Conservation (phyloP, 345 rosid genomes). For the Microthlaspi erraticum region DNA sequence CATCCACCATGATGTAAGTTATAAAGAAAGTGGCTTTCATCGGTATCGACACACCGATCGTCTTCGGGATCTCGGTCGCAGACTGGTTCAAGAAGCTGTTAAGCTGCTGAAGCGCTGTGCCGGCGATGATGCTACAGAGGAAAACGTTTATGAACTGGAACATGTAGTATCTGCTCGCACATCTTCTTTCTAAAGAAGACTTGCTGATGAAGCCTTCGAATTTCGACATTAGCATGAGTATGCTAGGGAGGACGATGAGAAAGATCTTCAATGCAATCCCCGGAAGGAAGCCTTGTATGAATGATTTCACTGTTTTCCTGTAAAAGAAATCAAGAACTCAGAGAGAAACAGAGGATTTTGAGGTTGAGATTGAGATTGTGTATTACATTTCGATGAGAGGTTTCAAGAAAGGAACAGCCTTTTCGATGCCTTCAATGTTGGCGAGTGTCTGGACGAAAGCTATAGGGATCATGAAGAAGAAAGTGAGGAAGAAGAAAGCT, state of each 20-base stretch:
- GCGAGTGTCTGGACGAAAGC: constrained; percentile 92
- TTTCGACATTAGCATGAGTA: constrained; percentile 93
- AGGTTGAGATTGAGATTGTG: not conserved
- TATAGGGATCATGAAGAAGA: constrained; percentile 97
- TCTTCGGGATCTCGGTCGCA: constrained; percentile 83
- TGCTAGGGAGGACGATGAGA: constrained; percentile 79
- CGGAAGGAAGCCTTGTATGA: constrained; percentile 95
- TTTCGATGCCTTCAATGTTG: constrained; percentile 89
- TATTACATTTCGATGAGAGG: constrained; percentile 71
- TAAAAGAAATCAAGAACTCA: constrained; percentile 15
- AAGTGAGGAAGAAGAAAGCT: constrained; percentile 86
- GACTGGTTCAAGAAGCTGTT: constrained; percentile 82
- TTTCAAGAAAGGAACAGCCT: constrained; percentile 78
- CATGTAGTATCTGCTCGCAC: constrained; percentile 75
- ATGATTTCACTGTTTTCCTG: constrained; percentile 79
- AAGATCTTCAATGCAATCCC: constrained; percentile 94
- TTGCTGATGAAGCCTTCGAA: constrained; percentile 86
- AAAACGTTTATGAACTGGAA: constrained; percentile 94
- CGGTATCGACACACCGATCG: constrained; percentile 87
- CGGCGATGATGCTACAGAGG: constrained; percentile 88
- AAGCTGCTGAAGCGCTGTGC: constrained; percentile 95
- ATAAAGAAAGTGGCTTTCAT: constrained; percentile 98
- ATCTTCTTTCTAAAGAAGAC: constrained; percentile 82
- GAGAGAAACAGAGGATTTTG: not conserved
- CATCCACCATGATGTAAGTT: constrained; percentile 94